A percentile compares a stretch with the other conserved stretches of the same genome.
Evolutionary conservation across 441 rosid genomes (phyloP).

Genomic region (Bocquillonia castaneifolia): DNA sequence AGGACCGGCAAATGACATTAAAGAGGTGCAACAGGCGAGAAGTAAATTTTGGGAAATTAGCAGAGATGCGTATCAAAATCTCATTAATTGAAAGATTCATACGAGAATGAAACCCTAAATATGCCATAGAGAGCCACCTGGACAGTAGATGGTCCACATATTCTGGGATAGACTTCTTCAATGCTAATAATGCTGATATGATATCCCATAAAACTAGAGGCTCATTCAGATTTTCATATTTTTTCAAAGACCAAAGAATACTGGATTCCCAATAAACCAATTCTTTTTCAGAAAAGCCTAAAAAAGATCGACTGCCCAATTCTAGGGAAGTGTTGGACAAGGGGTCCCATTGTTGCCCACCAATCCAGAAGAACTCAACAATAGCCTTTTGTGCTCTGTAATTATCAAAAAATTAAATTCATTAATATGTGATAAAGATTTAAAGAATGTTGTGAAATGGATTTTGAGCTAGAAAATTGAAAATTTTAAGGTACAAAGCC

Average conservation of each 20-base stretch:
- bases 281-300: constrained; percentile 48
- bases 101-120: constrained; percentile 38
- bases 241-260: constrained; percentile 65
- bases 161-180: constrained; percentile 56
- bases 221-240: constrained; percentile 38
- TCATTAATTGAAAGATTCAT: constrained; percentile 38
- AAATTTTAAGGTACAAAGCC: not conserved
- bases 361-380: constrained; percentile 84
- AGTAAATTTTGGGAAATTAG: constrained; percentile 40
- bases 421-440: not conserved
- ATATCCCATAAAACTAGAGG: constrained; percentile 82
- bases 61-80: constrained; percentile 37
- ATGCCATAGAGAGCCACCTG: constrained; percentile 62
- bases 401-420: constrained; percentile 15
- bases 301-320: constrained; percentile 37
- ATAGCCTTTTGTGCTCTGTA: constrained; percentile 78
- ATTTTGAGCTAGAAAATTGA: not conserved
- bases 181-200: constrained; percentile 60
- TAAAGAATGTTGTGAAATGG: not conserved
- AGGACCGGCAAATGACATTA: constrained; percentile 60
- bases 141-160: constrained; percentile 49
- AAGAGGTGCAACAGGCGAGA: constrained; percentile 74
- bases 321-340: constrained; percentile 31
- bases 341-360: constrained; percentile 54
- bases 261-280: constrained; percentile 62